phyloP scores from a whole-genome alignment of 495 filamentous ascomycete genomes.

The Podospora tetraspora region DNA sequence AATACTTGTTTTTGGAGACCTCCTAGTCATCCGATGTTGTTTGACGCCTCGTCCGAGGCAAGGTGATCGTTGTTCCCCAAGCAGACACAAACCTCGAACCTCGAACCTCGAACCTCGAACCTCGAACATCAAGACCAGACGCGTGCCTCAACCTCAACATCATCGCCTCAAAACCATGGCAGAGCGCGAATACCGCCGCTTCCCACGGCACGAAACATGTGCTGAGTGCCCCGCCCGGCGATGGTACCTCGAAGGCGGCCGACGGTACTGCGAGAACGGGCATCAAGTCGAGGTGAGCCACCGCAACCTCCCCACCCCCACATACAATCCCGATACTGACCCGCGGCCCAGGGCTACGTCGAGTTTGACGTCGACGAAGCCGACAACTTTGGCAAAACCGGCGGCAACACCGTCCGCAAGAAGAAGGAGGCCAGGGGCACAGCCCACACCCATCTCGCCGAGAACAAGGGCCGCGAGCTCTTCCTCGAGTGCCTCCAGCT shows the following conservation, averaged over 20 bases:
- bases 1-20: not conserved
- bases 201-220: constrained; percentile 40
- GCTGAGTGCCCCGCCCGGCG: constrained; percentile 44
- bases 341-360: constrained; percentile 33
- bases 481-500: constrained; percentile 81
- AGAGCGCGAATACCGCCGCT: constrained; percentile 18
- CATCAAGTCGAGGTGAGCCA: constrained; percentile 44
- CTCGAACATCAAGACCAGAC: not conserved
- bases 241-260: constrained; percentile 46
- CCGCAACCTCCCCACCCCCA: not conserved
- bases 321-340: not conserved
- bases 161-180: constrained; percentile 2
- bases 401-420: constrained; percentile 46
- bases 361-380: constrained; percentile 64
- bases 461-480: constrained; percentile 63
- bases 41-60: not conserved
- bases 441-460: constrained; percentile 54
- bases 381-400: constrained; percentile 60
- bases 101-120: too few relatives aligned
- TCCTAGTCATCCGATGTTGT: not conserved
- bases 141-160: not conserved
- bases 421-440: constrained; percentile 49
- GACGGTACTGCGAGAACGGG: constrained; percentile 49
- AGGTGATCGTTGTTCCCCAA: not conserved
- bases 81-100: not conserved